phyloP scores from a whole-genome alignment of 352 stramenopile species.

The Aphanomyces invadans region DNA sequence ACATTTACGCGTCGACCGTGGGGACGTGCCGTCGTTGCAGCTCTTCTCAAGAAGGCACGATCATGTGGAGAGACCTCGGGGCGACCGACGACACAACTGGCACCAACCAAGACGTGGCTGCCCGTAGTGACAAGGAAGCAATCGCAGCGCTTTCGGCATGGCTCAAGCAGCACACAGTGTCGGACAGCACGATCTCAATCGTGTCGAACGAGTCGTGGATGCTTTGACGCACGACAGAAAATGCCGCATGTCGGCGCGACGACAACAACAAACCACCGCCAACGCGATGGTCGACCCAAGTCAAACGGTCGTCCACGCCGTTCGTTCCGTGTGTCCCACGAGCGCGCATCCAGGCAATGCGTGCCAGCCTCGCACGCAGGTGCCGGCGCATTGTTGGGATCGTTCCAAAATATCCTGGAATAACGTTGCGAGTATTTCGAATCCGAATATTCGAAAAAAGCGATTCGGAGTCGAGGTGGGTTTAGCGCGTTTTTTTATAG shows the following conservation, averaged over 20 bases:
- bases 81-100: not conserved
- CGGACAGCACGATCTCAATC: constrained; percentile 2
- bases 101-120: too few relatives aligned
- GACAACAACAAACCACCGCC: too few relatives aligned
- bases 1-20: constrained; percentile 4
- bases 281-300: too few relatives aligned
- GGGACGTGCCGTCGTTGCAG: not conserved
- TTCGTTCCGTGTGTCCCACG: too few relatives aligned
- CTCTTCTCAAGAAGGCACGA: not conserved
- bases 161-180: not conserved
- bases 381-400: not conserved
- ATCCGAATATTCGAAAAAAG: not conserved
- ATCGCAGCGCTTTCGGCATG: constrained; percentile 20
- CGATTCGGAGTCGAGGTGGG: not conserved
- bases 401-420: not conserved
- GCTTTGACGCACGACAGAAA: constrained; percentile 3
- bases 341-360: not conserved
- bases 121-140: not conserved
- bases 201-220: constrained; percentile 17
- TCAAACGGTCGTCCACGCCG: too few relatives aligned
- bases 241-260: too few relatives aligned
- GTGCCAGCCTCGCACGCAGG: not conserved
- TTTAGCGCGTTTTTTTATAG: not conserved
- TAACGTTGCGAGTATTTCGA: not conserved
- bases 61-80: not conserved